phyloP scores from a whole-genome alignment of 75 land plant species.

The Sequoia sempervirens region DNA sequence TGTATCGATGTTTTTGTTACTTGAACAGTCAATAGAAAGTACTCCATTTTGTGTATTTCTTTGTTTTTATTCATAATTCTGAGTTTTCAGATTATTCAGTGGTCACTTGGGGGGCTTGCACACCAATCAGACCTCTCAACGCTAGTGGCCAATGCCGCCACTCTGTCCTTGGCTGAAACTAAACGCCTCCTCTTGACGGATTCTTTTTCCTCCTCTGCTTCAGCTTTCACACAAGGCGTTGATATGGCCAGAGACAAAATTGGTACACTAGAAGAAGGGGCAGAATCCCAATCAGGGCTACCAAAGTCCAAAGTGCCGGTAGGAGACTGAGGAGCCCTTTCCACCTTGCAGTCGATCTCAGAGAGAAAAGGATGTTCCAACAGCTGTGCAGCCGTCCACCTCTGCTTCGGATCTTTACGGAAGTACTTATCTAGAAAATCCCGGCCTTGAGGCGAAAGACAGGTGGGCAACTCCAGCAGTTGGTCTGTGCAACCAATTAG shows the following conservation, averaged over 20 bases:
- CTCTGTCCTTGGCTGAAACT: neutral
- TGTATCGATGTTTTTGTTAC: too few relatives aligned
- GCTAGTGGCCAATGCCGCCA: neutral
- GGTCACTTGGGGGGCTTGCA: neutral
- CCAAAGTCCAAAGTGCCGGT: neutral
- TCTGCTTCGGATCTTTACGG: slow-evolving; percentile 23
- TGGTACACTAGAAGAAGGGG: neutral
- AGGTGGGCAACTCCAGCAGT: too few relatives aligned
- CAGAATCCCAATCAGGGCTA: neutral
- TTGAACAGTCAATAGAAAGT: too few relatives aligned
- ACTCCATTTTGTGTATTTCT: too few relatives aligned
- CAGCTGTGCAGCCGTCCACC: too few relatives aligned
- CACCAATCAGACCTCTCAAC: neutral
- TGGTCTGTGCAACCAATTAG: too few relatives aligned
- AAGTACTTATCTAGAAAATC: slow-evolving; percentile 52
- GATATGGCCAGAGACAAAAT: neutral
- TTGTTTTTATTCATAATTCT: too few relatives aligned
- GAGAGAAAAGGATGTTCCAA: too few relatives aligned
- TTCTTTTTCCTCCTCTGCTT: neutral
- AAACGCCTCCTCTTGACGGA: too few relatives aligned
- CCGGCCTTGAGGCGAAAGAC: slow-evolving; percentile 9
- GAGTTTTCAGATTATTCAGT: too few relatives aligned
- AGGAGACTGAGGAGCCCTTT: neutral
- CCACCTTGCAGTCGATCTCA: too few relatives aligned
- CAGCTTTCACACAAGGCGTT: neutral